These are phyloP conservation scores for Barnettozyma wickerhamii DNA, from an alignment of 805 yeast genomes.

Conservation along the genomic window DNA sequence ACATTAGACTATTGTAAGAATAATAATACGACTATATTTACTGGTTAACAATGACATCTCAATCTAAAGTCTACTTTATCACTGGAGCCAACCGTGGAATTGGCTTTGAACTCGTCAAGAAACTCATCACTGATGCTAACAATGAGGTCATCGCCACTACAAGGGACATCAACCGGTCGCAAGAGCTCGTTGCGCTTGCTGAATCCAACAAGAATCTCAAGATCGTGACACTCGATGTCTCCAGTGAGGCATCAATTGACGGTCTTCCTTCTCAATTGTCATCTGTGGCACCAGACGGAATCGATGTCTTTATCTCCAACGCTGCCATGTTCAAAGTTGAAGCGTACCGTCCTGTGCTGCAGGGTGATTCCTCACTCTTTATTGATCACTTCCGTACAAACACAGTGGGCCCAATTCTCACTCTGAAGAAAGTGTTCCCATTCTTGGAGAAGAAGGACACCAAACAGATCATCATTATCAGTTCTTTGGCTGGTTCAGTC, in stretches of 20 bases:
- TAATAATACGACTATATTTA: too few species aligned
- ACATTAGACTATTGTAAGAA: too few species aligned
- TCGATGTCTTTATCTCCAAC: slow-evolving; percentile 13
- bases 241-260: slow-evolving; percentile 9
- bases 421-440: slow-evolving; percentile 9
- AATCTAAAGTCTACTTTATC: slow-evolving; percentile 2
- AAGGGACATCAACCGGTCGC: not conserved
- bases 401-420: slow-evolving; percentile 10
- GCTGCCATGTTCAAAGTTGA: slow-evolving; percentile 10
- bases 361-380: slow-evolving; percentile 4
- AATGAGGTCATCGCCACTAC: slow-evolving; percentile 1
- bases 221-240: slow-evolving; percentile 9
- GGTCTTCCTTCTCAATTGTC: slow-evolving; percentile 2
- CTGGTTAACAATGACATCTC: too few species aligned
- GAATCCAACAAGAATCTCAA: slow-evolving; percentile 3
- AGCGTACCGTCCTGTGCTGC: not conserved
- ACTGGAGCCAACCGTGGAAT: slow-evolving; percentile 8
- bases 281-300: slow-evolving; percentile 9
- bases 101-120: slow-evolving; percentile 6
- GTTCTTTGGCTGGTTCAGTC: slow-evolving; percentile 23
- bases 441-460: slow-evolving; percentile 16
- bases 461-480: slow-evolving; percentile 21
- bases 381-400: slow-evolving; percentile 5
- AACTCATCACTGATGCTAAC: not conserved
- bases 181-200: slow-evolving; percentile 6